Conservation (phyloP, 768 basidiomycete genomes). For the Tulasnella calospora region DNA sequence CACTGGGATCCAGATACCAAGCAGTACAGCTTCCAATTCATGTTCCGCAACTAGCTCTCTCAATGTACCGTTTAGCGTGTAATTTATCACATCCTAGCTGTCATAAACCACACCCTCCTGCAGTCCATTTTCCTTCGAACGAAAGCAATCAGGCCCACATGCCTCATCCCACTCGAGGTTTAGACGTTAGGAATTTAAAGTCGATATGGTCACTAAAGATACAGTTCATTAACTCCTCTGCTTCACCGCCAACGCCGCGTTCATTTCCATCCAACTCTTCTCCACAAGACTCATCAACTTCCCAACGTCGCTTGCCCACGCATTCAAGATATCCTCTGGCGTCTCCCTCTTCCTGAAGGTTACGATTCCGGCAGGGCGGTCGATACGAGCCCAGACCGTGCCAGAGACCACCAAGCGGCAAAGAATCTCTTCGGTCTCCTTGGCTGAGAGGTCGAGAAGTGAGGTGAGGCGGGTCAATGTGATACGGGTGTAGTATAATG, state of each 20-base stretch:
- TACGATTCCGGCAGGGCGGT: constrained; percentile 85
- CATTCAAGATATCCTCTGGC: constrained; percentile 93
- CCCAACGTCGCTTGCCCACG: constrained; percentile 96
- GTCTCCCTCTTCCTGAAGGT: constrained; percentile 77
- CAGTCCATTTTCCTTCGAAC: too few species aligned
- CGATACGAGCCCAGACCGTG: constrained; percentile 89
- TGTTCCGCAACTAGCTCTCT: constrained; percentile 49
- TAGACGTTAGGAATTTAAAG: neutral
- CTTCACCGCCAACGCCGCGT: constrained; percentile 73
- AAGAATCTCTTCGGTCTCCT: constrained; percentile 83
- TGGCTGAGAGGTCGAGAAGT: constrained; percentile 76
- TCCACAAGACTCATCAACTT: constrained; percentile 86
- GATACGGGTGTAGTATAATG: constrained; percentile 92
- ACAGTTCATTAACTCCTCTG: constrained; percentile 12
- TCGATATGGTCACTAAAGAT: neutral
- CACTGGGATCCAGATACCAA: constrained; percentile 99
- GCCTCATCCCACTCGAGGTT: too few species aligned
- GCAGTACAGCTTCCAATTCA: constrained; percentile 96
- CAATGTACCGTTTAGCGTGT: neutral
- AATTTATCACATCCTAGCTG: neutral
- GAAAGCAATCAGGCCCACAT: too few species aligned
- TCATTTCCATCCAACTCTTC: constrained; percentile 99
- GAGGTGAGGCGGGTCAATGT: constrained; percentile 74
- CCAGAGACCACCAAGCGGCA: constrained; percentile 86
- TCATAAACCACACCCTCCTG: neutral